Evolutionary conservation across 345 rosid genomes (phyloP), one percentile per base, ranked within the genome.

Genomic region (Salix koriyanagi): DNA sequence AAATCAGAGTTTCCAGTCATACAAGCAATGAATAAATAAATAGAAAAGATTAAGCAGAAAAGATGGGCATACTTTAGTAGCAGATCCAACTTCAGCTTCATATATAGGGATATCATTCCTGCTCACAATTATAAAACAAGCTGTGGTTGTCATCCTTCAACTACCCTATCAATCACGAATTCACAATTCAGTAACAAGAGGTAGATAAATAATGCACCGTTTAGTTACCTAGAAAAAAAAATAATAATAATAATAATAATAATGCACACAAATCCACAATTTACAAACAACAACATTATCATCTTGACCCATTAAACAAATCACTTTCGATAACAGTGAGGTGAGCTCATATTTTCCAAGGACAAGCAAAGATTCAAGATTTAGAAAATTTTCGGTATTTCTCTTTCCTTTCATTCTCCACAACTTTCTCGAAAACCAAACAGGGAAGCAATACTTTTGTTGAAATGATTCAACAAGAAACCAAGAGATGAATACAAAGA

Each of bases 21-120:
- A 23, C 16, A 3, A 3, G 19, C 16, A 23, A 61, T 23, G 19
- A 52, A 23, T 3, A 34, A 14, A 19, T 32, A 11, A 69, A 13
- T 28, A 74, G 25, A 1, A 37, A 41, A 36, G 4, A 69, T 21
- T 21, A 16, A 26, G 34, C 11, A 19, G 68, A 15, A 34, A 23
- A 64, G 66, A 67, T 9, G 16, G 16, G 5, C 72, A 54, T 88
- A 96, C 98, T 84, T 96, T 96, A 23, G 90, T 86, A 60, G 96
- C 90, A 77, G 98, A 90, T 67, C 98, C 98, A 75, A 94, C 91
- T 90, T 96, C 97, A 75, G 98, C 97, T 89, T 96, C 98, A 70
- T 94, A 96, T 71, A 96, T 91, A 9, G 98, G 99, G 79, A 94
- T 94, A 75, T 96, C 97, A 52, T 96, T 91, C 82, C 95, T 74